Conservation (phyloP, 2,329 filamentous ascomycete species). For the Aspergillus fructus region DNA sequence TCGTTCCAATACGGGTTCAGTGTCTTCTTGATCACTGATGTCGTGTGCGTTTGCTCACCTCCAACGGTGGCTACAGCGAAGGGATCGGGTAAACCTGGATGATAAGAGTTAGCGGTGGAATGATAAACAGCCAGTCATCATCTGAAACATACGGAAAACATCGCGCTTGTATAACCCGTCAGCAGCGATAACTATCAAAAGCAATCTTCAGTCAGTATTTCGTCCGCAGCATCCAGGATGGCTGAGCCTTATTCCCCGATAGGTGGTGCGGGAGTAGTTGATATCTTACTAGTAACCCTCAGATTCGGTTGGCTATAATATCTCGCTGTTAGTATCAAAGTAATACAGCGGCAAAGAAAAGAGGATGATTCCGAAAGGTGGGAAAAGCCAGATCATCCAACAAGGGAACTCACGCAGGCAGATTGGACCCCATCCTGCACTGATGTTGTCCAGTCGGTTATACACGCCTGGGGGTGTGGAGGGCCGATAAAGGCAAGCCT, state of each 20-base stretch:
- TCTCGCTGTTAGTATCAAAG: constrained; percentile 20
- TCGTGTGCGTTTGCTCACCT: constrained; percentile 98
- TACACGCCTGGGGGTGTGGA: constrained; percentile 28
- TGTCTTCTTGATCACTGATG: constrained; percentile 92
- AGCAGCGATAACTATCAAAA: constrained; percentile 81
- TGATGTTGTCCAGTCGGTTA: constrained; percentile 24
- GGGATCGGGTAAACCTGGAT: constrained; percentile 87
- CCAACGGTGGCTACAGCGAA: constrained; percentile 97
- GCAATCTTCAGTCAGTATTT: constrained; percentile 22
- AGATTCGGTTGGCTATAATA: constrained; percentile 73
- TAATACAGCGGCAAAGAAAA: neutral
- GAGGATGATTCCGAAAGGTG: neutral
- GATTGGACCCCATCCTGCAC: constrained; percentile 57
- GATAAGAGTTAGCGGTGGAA: constrained; percentile 14
- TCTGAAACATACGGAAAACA: constrained; percentile 80
- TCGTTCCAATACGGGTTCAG: constrained; percentile 99
- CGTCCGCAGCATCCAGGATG: neutral
- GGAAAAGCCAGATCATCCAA: constrained; percentile 5
- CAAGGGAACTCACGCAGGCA: constrained; percentile 58
- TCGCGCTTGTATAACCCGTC: constrained; percentile 98
- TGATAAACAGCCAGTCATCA: constrained; percentile 3
- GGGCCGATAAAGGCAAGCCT: constrained; percentile 39
- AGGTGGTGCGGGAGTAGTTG: neutral
- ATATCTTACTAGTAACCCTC: constrained; percentile 77
- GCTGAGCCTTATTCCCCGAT: neutral